Evolutionary conservation across 129 eudicot genomes (phyloP).

Genomic region (Rutidosis leptorrhynchoides): DNA sequence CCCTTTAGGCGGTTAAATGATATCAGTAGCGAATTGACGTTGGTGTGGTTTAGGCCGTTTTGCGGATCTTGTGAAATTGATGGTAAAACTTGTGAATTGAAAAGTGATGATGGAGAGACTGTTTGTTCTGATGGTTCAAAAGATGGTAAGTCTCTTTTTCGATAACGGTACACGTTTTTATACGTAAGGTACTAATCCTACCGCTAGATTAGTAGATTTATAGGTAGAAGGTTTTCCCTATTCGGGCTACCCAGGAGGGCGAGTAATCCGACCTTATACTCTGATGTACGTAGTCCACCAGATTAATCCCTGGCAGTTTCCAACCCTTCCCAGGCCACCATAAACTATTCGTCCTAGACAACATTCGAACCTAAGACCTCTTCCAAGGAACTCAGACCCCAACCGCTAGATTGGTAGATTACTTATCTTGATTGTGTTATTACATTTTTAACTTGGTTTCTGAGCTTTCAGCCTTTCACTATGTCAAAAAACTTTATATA

Average conservation of each 20-base stretch:
- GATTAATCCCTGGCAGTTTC: too few species aligned
- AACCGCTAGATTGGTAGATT: too few species aligned
- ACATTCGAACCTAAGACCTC: too few species aligned
- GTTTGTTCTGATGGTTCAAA: slow-evolving; percentile 31
- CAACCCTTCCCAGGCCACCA: too few species aligned
- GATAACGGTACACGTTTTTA: slow-evolving; percentile 14
- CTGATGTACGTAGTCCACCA: too few species aligned
- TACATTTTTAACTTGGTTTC: not conserved
- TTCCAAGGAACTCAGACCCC: too few species aligned
- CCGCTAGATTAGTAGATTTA: not conserved
- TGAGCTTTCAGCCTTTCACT: not conserved
- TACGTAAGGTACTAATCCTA: slow-evolving; percentile 18
- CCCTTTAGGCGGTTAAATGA: slow-evolving; percentile 31
- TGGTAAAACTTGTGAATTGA: slow-evolving; percentile 59
- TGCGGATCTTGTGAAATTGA: slow-evolving; percentile 49
- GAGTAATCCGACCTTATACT: too few species aligned
- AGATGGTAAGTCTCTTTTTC: slow-evolving; percentile 20
- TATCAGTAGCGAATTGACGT: slow-evolving; percentile 33
- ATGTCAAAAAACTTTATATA: not conserved
- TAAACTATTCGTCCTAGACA: too few species aligned
- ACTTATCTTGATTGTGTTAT: not conserved
- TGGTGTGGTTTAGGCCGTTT: slow-evolving; percentile 51
- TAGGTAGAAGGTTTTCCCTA: too few species aligned
- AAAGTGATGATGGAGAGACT: slow-evolving; percentile 31
- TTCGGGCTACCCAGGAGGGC: too few species aligned